Percentiles rank a stretch among this genome's conserved stretches.
phyloP scores from a whole-genome alignment of 2,329 filamentous ascomycete species.

The Didymella segeticola region DNA sequence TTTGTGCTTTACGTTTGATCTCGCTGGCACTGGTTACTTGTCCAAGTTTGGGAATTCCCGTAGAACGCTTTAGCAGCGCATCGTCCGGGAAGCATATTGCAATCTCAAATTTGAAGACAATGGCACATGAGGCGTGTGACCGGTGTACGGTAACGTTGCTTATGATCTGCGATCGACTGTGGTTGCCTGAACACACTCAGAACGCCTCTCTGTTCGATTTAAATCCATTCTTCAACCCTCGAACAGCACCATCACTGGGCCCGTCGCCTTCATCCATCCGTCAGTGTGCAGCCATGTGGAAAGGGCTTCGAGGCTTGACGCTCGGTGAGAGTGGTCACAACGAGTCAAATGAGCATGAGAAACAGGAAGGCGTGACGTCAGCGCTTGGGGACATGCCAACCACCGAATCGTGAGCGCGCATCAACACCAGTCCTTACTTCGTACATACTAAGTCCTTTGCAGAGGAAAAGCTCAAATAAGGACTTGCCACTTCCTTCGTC shows the following conservation, averaged over 20 bases:
- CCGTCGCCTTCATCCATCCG: background rate
- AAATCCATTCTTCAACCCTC: too few species aligned
- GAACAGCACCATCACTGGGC: background rate
- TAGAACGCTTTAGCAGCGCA: too few species aligned
- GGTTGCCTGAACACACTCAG: background rate
- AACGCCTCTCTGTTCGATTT: background rate
- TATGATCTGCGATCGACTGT: background rate
- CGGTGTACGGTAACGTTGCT: background rate
- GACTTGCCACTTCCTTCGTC: background rate
- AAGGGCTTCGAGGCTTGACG: background rate
- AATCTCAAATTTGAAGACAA: too few species aligned
- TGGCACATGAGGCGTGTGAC: background rate
- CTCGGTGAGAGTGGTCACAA: background rate
- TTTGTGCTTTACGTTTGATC: too few species aligned
- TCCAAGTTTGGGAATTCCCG: too few species aligned
- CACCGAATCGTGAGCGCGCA: background rate
- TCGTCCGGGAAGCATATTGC: too few species aligned
- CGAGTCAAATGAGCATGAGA: too few species aligned
- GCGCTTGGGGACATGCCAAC: background rate
- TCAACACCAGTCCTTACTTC: background rate
- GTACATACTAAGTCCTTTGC: background rate
- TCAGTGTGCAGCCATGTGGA: background rate
- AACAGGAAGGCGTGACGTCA: background rate
- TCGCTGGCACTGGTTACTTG: too few species aligned
- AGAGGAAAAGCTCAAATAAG: background rate